Evolutionary conservation across 1,284 basidiomycete genomes (phyloP), one percentile per base, ranked within the genome.

Genomic region (Schizopora paradoxa): DNA sequence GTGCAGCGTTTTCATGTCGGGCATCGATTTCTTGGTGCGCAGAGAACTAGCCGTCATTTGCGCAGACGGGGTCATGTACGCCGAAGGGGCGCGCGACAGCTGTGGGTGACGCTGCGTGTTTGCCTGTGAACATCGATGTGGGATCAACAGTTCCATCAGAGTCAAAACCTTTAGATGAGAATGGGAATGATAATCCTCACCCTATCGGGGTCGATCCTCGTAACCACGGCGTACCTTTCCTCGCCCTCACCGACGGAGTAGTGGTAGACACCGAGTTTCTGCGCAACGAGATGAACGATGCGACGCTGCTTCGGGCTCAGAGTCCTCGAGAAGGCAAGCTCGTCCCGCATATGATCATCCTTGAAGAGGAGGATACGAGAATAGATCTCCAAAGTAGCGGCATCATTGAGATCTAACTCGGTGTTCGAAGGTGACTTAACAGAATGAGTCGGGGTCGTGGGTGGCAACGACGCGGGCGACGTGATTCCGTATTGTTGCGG

Each of bases 361-460:
- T 96, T 97, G 82, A 99, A 99, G 33, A 98, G 76, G 37, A 98
- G 70, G 46, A 98, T 91, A 54, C 94, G 79, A 47, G 95, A 98
- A 64, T 98, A 99, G 57, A 99, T 96, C 64, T 98, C 93, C 54
- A 99, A 74, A 6, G 93, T 95, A 27, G 86, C 83, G 1, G 94
- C 85, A 64, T 99, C 95, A 61, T 99, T 98, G 58, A 99, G 74
- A 65, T 99, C 95, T 45, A 99, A 77, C 62, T 90, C 86, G 57
- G 73, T 79, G 5, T 78, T 67, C 47, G 54, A 62, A 32, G 70
- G 68, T 45, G 74, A 64, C 58, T 81, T 72, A 56, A 81, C 74
- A 48, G 81, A 73, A 50, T 75, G 61, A 58, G 79, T 73, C n/a
- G 80, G 74, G 14, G 77, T 75, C 25, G 73, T 65, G 14, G 77